phyloP scores from a whole-genome alignment of 2,329 filamentous ascomycete genomes.

The Didymella pinodella region DNA sequence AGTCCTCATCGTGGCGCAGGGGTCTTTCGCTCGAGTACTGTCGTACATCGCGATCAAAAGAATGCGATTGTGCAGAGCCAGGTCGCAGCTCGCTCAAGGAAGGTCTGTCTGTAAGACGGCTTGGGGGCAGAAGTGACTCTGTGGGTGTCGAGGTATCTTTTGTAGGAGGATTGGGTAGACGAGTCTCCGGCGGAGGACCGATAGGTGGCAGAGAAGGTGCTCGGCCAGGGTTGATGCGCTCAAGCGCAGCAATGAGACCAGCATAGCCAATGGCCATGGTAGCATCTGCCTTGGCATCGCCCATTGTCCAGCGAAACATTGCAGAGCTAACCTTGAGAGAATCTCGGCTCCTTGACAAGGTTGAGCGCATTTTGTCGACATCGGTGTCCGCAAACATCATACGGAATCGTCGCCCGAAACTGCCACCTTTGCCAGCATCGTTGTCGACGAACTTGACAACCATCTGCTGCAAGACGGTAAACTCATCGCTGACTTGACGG shows the following conservation, averaged over 20 bases:
- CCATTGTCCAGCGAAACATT: conserved; percentile 71
- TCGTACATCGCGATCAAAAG: conserved; percentile 25
- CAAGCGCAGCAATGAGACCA: conserved; percentile 70
- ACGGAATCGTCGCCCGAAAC: conserved; percentile 68
- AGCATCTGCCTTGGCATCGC: conserved; percentile 64
- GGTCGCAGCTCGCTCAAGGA: conserved; percentile 33
- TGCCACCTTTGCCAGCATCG: conserved; percentile 64
- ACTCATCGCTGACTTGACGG: conserved; percentile 66
- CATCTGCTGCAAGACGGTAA: conserved; percentile 69
- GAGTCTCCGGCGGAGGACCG: conserved; percentile 43
- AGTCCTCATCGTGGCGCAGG: conserved; percentile 29
- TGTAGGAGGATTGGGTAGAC: conserved; percentile 39
- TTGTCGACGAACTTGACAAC: conserved; percentile 67
- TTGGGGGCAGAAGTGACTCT: conserved; percentile 13
- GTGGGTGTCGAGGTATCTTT: conserved; percentile 27
- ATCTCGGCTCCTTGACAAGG: conserved; percentile 66
- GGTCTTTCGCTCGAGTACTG: conserved; percentile 25
- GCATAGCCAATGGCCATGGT: conserved; percentile 72
- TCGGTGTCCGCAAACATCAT: conserved; percentile 64
- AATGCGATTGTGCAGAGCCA: conserved; percentile 17
- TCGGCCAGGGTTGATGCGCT: conserved; percentile 56
- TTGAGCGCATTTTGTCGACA: conserved; percentile 66
- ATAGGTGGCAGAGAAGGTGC: conserved; percentile 35
- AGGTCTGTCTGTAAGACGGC: conserved; percentile 18
- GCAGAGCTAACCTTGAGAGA: conserved; percentile 69